Evolutionary conservation across 768 basidiomycete species (phyloP).

Genomic region (Nevesoporus exiguus): DNA sequence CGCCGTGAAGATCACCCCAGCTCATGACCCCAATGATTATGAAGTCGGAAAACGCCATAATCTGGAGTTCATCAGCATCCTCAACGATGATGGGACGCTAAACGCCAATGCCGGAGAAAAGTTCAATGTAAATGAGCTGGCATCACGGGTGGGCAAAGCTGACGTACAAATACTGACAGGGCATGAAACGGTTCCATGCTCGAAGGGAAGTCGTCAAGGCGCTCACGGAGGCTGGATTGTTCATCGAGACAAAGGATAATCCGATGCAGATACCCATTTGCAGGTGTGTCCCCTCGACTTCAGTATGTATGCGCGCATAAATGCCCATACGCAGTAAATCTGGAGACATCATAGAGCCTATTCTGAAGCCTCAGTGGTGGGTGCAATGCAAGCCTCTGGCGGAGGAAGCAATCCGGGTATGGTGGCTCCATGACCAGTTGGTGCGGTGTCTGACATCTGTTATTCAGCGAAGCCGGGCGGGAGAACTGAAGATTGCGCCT

Average conservation of each 20-base stretch:
- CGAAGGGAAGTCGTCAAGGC: conserved; percentile 78
- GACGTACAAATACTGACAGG: conserved; percentile 39
- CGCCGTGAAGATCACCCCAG: conserved; percentile 98
- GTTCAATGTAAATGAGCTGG: conserved; percentile 54
- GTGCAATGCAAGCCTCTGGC: conserved; percentile 90
- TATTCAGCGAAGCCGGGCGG: conserved; percentile 76
- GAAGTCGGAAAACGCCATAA: conserved; percentile 87
- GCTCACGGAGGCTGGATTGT: conserved; percentile 81
- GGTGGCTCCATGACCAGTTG: neutral
- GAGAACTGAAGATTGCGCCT: conserved; percentile 81
- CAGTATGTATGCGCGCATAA: neutral
- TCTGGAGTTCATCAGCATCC: conserved; percentile 87
- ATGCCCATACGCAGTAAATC: conserved; percentile 63
- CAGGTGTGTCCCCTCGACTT: conserved; percentile 42
- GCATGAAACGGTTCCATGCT: conserved; percentile 98
- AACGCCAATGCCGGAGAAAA: conserved; percentile 82
- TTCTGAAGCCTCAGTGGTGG: conserved; percentile 99
- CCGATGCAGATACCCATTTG: conserved; percentile 97
- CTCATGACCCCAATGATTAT: conserved; percentile 97
- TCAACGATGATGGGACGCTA: conserved; percentile 96
- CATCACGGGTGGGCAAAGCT: neutral
- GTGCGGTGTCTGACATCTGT: neutral
- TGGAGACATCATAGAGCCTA: conserved; percentile 91
- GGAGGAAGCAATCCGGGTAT: conserved; percentile 81
- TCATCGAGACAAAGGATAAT: conserved; percentile 90